phyloP scores from a whole-genome alignment of 129 eudicot species.

The Chrysanthemum makinoi region DNA sequence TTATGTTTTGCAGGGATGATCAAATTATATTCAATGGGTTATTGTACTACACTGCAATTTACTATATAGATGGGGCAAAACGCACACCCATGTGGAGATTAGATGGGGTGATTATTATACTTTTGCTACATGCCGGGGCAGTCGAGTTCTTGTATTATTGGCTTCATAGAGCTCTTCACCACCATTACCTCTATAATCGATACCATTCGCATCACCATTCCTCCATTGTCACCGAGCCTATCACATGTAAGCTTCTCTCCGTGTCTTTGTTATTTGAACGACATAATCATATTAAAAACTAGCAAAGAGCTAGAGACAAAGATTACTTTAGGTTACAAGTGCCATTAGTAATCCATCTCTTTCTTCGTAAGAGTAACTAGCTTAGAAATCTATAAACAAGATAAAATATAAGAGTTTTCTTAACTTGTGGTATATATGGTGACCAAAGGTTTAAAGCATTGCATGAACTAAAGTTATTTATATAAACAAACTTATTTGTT shows the following conservation, averaged over 20 bases:
- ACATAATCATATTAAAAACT: too few species aligned
- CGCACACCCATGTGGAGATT: slow-evolving; percentile 52
- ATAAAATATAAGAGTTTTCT: too few species aligned
- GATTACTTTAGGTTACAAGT: too few species aligned
- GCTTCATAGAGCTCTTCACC: slow-evolving; percentile 74
- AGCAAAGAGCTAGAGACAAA: too few species aligned
- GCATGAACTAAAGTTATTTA: too few species aligned
- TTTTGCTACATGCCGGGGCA: slow-evolving; percentile 47
- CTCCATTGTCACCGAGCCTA: slow-evolving; percentile 81
- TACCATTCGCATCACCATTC: slow-evolving; percentile 85
- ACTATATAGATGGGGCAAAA: slow-evolving; percentile 11
- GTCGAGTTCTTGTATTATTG: slow-evolving; percentile 72
- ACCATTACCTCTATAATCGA: slow-evolving; percentile 68
- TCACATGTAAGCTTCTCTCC: slow-evolving; percentile 45
- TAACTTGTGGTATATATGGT: too few species aligned
- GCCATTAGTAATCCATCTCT: too few species aligned
- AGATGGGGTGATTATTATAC: slow-evolving; percentile 46
- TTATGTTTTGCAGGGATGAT: slow-evolving; percentile 76
- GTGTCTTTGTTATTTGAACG: background rate
- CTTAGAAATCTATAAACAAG: too few species aligned
- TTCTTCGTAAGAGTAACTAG: too few species aligned
- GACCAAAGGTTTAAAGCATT: too few species aligned
- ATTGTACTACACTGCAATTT: slow-evolving; percentile 36
- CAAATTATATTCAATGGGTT: slow-evolving; percentile 54
- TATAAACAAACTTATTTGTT: too few species aligned